A percentile compares a stretch with the other conserved stretches of the same genome.
Conservation (phyloP, 108 stramenopile genomes). For the Pseudonitzschia multistriata region DNA sequence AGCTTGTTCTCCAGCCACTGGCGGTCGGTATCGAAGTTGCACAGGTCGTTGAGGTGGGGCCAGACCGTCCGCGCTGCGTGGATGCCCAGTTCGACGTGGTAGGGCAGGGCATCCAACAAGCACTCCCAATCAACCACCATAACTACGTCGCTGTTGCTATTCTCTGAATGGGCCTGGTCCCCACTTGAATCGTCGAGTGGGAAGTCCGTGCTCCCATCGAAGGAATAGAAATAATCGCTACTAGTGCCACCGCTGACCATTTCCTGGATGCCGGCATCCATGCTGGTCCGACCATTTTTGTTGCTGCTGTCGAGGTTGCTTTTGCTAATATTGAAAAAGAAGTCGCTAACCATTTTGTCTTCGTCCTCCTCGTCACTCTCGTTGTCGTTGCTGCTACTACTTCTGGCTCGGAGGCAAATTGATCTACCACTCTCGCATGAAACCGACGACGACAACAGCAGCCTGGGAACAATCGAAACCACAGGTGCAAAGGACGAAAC, state of each 20-base stretch:
- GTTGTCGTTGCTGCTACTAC: neutral
- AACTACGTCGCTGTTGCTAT: neutral
- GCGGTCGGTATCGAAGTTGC: conserved; percentile 13
- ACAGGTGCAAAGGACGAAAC: neutral
- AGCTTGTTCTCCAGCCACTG: conserved; percentile 25
- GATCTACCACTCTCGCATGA: neutral
- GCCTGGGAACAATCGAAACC: neutral
- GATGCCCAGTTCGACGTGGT: conserved; percentile 8
- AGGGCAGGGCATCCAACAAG: conserved; percentile 3
- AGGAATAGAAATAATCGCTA: no score
- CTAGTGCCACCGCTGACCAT: neutral
- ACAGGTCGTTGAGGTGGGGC: conserved; percentile 8
- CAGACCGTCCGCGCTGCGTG: conserved; percentile 1
- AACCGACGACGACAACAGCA: neutral
- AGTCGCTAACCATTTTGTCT: neutral
- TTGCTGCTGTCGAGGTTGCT: neutral
- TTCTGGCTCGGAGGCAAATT: conserved; percentile 1
- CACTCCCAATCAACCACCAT: conserved; percentile 14
- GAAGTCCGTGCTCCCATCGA: neutral
- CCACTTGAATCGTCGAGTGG: neutral
- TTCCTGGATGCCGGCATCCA: neutral
- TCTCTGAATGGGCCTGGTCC: neutral
- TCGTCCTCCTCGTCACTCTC: neutral
- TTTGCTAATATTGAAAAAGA: neutral
- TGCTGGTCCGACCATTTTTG: neutral